Conservation (phyloP, 768 basidiomycete species). For the Boletus speciosus region DNA sequence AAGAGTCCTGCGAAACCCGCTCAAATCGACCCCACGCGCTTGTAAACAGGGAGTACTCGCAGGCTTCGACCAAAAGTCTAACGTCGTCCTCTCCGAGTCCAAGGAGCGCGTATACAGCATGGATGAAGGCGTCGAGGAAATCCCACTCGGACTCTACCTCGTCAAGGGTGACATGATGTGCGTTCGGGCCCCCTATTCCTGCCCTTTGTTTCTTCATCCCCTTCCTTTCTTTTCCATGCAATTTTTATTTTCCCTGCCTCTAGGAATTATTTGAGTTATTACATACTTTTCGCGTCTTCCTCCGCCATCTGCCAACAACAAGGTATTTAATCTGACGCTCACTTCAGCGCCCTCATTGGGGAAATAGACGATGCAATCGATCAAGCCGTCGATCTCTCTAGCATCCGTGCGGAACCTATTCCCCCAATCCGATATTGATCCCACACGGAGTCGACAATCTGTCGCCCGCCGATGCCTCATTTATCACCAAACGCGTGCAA, state of each 20-base stretch:
- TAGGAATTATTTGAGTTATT: too few relatives aligned
- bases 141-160: conserved; percentile 91
- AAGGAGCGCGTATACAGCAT: conserved; percentile 90
- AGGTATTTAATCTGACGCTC: conserved; percentile 2
- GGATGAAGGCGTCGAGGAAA: conserved; percentile 92
- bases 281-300: neutral
- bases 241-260: neutral
- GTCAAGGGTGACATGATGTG: conserved; percentile 99
- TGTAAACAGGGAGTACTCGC: conserved; percentile 73
- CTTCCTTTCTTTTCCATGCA: neutral
- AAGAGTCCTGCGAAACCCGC: neutral
- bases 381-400: conserved; percentile 64
- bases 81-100: conserved; percentile 91
- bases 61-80: conserved; percentile 94
- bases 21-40: neutral
- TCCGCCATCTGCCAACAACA: neutral
- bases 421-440: conserved; percentile 71
- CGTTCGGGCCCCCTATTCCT: conserved; percentile 32
- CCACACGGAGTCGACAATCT: neutral
- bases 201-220: neutral
- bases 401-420: conserved; percentile 85
- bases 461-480: neutral
- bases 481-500: conserved; percentile 1
- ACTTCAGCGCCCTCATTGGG: conserved; percentile 65
- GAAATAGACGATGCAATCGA: conserved; percentile 86